A percentile compares a stretch with the other conserved stretches of the same genome.
These are phyloP conservation scores for Medicago ruthenica DNA, from an alignment of 306 rosid species.

Conservation along the genomic window DNA sequence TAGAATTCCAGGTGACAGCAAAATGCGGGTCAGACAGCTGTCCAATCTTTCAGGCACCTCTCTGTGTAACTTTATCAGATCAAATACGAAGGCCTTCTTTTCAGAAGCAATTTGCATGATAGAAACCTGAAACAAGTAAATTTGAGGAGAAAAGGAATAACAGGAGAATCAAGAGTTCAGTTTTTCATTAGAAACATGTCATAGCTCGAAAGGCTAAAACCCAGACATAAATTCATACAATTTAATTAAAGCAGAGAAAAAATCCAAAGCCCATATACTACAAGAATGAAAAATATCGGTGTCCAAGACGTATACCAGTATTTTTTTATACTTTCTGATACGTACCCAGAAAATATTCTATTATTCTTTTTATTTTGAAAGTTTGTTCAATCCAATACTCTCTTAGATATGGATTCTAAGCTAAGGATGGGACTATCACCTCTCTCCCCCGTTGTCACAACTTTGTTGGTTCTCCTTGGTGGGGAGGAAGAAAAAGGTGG, in stretches of 20 bases:
- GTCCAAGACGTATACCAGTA: background rate
- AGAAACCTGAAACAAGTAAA: constrained; percentile 78
- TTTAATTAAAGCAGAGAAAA: constrained; percentile 33
- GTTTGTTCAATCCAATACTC: background rate
- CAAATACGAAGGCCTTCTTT: constrained; percentile 73
- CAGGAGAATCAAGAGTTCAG: constrained; percentile 19
- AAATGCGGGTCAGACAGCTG: constrained; percentile 67
- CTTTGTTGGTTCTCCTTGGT: background rate
- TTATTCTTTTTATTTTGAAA: background rate
- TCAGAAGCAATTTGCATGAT: constrained; percentile 95
- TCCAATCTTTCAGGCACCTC: constrained; percentile 72
- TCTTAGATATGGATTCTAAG: background rate
- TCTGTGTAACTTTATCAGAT: constrained; percentile 73
- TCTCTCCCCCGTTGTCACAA: background rate
- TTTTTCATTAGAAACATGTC: constrained; percentile 35
- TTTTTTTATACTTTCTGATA: background rate
- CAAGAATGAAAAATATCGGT: background rate
- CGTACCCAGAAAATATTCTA: background rate
- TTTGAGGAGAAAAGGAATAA: constrained; percentile 22
- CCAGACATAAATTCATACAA: constrained; percentile 24
- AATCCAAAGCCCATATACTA: background rate
- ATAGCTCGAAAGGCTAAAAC: constrained; percentile 1
- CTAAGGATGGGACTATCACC: background rate
- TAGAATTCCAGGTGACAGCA: constrained; percentile 78
- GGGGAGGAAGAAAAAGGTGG: background rate